These are phyloP conservation scores for Pichia paraexigua DNA, from an alignment of 805 yeast species.

Conservation along the genomic window DNA sequence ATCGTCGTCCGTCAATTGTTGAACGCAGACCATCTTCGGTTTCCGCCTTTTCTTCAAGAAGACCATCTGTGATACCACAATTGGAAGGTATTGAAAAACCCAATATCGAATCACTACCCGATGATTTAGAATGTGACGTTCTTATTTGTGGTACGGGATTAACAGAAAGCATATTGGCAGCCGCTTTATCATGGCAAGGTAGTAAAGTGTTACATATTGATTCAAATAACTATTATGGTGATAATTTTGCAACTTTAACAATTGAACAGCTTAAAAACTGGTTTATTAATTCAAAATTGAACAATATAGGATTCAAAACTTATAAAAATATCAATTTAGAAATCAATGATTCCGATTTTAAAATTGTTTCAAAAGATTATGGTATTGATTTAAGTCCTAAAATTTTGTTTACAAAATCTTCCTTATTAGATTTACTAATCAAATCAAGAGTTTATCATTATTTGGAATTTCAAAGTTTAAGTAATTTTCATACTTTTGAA, in stretches of 20 bases:
- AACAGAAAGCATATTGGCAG: conserved; percentile 80
- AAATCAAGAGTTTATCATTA: conserved; percentile 85
- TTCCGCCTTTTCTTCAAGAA: conserved; percentile 21
- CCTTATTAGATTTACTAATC: conserved; percentile 66
- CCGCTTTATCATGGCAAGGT: conserved; percentile 98
- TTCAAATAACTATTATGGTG: conserved; percentile 80
- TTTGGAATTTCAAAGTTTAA: conserved; percentile 83
- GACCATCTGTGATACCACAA: conserved; percentile 49
- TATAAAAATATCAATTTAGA: conserved; percentile 64
- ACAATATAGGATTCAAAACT: conserved; percentile 27
- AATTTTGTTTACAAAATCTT: conserved; percentile 84
- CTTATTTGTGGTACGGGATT: conserved; percentile 90
- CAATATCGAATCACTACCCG: conserved; percentile 50
- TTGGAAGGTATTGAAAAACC: conserved; percentile 77
- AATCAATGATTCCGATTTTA: conserved; percentile 51
- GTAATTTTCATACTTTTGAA: conserved; percentile 89
- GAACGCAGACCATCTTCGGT: conserved; percentile 28
- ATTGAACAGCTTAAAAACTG: conserved; percentile 79
- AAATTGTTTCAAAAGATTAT: conserved; percentile 61
- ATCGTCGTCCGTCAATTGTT: conserved; percentile 51
- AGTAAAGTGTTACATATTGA: conserved; percentile 89
- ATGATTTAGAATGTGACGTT: conserved; percentile 61
- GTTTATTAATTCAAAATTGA: conserved; percentile 62
- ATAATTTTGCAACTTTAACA: conserved; percentile 75
- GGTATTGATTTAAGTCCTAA: conserved; percentile 86